Percentiles rank a stretch among this genome's conserved stretches.
Evolutionary conservation across 768 basidiomycete genomes (phyloP).

Genomic region (Boletus pseudo-olivaceus): DNA sequence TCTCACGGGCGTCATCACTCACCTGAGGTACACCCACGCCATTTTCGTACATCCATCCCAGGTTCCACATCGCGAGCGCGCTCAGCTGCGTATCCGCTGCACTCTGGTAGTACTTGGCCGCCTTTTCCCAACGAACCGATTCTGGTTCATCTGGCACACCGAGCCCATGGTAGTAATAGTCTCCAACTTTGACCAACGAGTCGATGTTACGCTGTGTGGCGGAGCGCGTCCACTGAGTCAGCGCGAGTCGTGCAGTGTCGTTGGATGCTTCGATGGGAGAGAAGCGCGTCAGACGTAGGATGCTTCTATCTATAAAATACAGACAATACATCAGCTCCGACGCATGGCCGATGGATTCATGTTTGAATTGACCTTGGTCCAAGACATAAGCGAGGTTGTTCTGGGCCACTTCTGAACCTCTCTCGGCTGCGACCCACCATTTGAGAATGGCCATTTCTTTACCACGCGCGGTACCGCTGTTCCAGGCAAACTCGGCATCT

Average conservation of each 20-base stretch:
- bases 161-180: conserved; percentile 92
- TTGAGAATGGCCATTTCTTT: conserved; percentile 83
- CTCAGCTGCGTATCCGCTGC: conserved; percentile 91
- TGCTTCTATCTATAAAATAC: conserved; percentile 55
- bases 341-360: conserved; percentile 30
- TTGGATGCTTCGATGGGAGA: conserved; percentile 73
- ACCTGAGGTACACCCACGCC: conserved; percentile 90
- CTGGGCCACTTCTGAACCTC: conserved; percentile 89
- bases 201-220: conserved; percentile 95
- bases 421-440: conserved; percentile 94
- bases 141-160: conserved; percentile 72
- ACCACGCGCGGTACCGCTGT: conserved; percentile 62
- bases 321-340: conserved; percentile 19
- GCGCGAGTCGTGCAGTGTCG: conserved; percentile 75
- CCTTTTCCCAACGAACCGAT: conserved; percentile 73
- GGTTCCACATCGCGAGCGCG: conserved; percentile 95
- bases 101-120: conserved; percentile 90
- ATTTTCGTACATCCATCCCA: conserved; percentile 99
- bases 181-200: conserved; percentile 95
- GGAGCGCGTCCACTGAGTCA: conserved; percentile 93
- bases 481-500: conserved; percentile 79
- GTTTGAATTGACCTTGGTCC: conserved; percentile 69
- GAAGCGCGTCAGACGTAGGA: conserved; percentile 64
- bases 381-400: conserved; percentile 92
- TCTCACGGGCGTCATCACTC: conserved; percentile 8